Evolutionary conservation across 768 basidiomycete species (phyloP).

Genomic region (Pulveroboletus sp.): DNA sequence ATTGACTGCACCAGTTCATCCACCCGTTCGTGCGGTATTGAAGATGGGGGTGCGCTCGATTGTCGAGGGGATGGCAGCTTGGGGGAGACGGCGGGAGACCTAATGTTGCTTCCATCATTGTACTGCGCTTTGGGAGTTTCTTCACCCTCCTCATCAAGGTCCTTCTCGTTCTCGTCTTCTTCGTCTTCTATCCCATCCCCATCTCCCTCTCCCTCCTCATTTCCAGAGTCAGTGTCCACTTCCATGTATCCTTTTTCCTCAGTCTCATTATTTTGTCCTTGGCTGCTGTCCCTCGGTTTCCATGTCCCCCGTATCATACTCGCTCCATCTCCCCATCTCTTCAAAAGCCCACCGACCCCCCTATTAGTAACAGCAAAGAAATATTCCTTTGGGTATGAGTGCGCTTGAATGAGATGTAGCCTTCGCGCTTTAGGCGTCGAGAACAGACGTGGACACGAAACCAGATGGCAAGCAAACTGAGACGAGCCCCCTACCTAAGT

Average conservation of each 20-base stretch:
- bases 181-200: not conserved
- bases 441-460: slow-evolving; percentile 56
- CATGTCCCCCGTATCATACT: slow-evolving; percentile 73
- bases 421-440: slow-evolving; percentile 69
- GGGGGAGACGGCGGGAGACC: slow-evolving; percentile 19
- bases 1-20: slow-evolving; percentile 49
- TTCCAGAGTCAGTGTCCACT: slow-evolving; percentile 17
- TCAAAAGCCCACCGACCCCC: slow-evolving; percentile 75
- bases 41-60: slow-evolving; percentile 12
- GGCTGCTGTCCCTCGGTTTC: slow-evolving; percentile 43
- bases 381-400: slow-evolving; percentile 83
- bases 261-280: slow-evolving; percentile 9
- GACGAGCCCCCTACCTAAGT: not conserved
- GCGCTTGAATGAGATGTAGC: slow-evolving; percentile 75
- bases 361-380: slow-evolving; percentile 92
- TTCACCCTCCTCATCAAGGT: slow-evolving; percentile 21
- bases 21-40: slow-evolving; percentile 26
- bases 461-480: slow-evolving; percentile 78
- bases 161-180: slow-evolving; percentile 14
- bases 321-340: slow-evolving; percentile 79
- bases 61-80: slow-evolving; percentile 14
- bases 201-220: slow-evolving; percentile 6
- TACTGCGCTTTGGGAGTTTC: slow-evolving; percentile 26
- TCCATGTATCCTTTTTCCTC: slow-evolving; percentile 20
- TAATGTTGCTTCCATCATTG: slow-evolving; percentile 8